Base-by-base conservation (phyloP, 2,329 filamentous ascomycete genomes). In the Teratosphaeria viscida region DNA sequence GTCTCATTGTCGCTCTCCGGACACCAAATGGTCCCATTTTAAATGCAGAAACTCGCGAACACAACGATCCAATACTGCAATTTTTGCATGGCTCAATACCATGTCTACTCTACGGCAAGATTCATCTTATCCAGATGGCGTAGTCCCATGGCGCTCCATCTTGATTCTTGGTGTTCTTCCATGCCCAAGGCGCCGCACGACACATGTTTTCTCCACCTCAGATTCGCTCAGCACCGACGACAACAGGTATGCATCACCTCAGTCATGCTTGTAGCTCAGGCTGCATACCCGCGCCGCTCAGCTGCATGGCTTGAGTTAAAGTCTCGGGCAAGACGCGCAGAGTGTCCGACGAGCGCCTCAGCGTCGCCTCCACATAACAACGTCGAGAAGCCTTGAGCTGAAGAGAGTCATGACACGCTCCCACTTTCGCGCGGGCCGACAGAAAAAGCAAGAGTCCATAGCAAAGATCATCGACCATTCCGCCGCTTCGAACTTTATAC, bases 91-190 rank as follows among this genome's bases (percentile, higher is more conserved):
- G 5, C 2, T 14, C 3, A 39, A 14, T 3, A 6, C 52, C 3
- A 27, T 37, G 5, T 59, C 53, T 49, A 59, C 35, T 35, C 57
- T 54, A 34, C 43, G 53, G 43, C 59, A 29, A 35, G 54, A 59
- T 19, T 59, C 34, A 14, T 59, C 60, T 53, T 59, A 56, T 16
- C 54, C 12, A 16, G 32, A 61, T 57, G 5, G 54, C 57, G 23
- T 61, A 59, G 27, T 54, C 57, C 60, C 57, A 61, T 29, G 57
- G 56, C 35, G 32, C 26, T 5, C 59, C 59, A 54, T 61, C 57
- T 27, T 5, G 78, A 77, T 3, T 61, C 57, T 27, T 5, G 78
- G 77, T 3, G 5, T 7, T 49, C n/a, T 23, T 49, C 43, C n/a
- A 49, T 1, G 16, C 23, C 23, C 23, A 23, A 23, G 23, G 23